These are phyloP conservation scores for Cavenderia fasciculata DNA, from an alignment of 78 protist species.

Conservation along the genomic window DNA sequence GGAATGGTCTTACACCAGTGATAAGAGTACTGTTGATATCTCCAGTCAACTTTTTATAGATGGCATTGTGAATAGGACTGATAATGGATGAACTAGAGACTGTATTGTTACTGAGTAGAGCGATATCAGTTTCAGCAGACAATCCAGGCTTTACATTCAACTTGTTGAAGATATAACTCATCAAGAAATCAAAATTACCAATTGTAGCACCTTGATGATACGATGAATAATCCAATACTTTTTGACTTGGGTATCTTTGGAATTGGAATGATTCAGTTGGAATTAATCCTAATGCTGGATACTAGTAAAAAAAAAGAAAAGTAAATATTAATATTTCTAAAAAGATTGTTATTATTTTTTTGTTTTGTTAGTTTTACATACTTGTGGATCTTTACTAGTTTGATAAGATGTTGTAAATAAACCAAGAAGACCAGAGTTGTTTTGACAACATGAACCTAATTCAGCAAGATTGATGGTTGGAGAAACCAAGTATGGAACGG, in stretches of 20 bases:
- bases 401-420: conserved; percentile 1
- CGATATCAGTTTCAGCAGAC: neutral
- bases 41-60: neutral
- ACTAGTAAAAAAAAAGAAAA: neutral
- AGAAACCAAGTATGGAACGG: neutral
- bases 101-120: neutral
- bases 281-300: neutral
- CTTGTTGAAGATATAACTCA: neutral
- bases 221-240: neutral
- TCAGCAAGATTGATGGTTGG: neutral
- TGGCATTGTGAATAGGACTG: conserved; percentile 13
- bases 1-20: conserved; percentile 11
- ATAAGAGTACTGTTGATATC: neutral
- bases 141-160: neutral
- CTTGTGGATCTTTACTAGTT: neutral
- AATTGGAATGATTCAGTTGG: conserved; percentile 7
- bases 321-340: neutral
- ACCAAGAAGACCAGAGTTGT: neutral
- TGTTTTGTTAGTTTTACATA: neutral
- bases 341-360: neutral
- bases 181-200: neutral
- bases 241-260: neutral
- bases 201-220: neutral
- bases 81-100: neutral
- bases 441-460: neutral